Base-by-base conservation (phyloP, 352 stramenopile genomes). In the Phytopythium aichiense region DNA sequence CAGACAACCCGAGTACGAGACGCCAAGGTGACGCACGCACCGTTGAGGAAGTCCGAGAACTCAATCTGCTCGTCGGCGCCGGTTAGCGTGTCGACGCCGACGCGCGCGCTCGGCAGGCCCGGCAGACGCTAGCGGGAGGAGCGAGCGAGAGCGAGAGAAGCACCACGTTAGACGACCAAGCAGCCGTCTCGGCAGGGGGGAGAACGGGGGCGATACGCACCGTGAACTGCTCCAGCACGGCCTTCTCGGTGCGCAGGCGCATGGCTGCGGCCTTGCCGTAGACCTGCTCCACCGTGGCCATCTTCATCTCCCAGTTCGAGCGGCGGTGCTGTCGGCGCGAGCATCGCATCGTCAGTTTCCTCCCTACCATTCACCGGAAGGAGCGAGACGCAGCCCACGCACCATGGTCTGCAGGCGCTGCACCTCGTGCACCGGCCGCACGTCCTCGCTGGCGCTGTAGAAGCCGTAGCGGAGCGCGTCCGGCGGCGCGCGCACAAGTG, bases 231-330 rank as follows among this genome's bases (percentile, higher is more conserved):
- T 95, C 82, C 60, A 95, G 74, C 57, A 95, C 73, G n/a, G 79
- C 64, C 70, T 95, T 95, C 53, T 95, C 87, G n/a, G 87, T 93
- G 64, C 87, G 87, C 63, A 95, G 67, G 73, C 87, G 87, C 87
- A 95, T 95, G 61, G 87, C 80, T 23, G 87, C 87, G n/a, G 77
- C 87, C 72, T 93, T 95, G 66, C 87, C 87, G 71, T 95, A 95
- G 45, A 95, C 76, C 69, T 95, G 87, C 74, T 95, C 87, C 9
- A 95, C 87, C 58, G 84, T 92, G 56, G 81, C 74, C 87, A 95
- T 95, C 74, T 95, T 95, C 53, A 90, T 69, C 70, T 95, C 84
- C 81, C 84, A 95, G 68, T 91, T 85, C 55, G 75, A 84, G 54
- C 76, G 71, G 43, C 80, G 87, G 68, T 91, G 72, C 81, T 93